Conservation (phyloP, 805 yeast species). For the Schwanniomyces polymorphus region DNA sequence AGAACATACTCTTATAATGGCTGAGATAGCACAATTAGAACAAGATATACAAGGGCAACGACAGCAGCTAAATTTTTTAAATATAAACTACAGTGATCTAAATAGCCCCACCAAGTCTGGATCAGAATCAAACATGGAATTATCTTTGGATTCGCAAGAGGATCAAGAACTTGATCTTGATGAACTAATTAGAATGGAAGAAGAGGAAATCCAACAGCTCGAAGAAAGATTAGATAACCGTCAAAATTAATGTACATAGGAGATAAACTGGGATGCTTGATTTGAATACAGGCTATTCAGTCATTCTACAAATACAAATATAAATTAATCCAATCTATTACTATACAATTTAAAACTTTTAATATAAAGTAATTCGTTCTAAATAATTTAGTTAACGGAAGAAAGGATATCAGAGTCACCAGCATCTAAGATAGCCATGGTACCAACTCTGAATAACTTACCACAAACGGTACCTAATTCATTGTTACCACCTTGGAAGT, state of each 20-base stretch:
- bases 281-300: neutral
- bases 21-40: constrained; percentile 44
- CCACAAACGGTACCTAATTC: constrained; percentile 99
- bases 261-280: neutral
- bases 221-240: constrained; percentile 34
- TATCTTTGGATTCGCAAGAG: constrained; percentile 3
- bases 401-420: constrained; percentile 99
- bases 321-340: constrained; percentile 9
- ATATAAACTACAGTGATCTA: constrained; percentile 19
- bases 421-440: constrained; percentile 91
- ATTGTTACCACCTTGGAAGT: constrained; percentile 99
- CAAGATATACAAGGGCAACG: constrained; percentile 44
- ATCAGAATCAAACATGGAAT: constrained; percentile 3
- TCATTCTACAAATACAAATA: neutral
- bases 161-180: constrained; percentile 26
- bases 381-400: constrained; percentile 36
- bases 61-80: constrained; percentile 30
- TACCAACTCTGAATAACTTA: constrained; percentile 99
- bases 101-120: constrained; percentile 13
- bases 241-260: constrained; percentile 3
- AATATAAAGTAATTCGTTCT: neutral
- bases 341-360: constrained; percentile 6
- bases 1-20: constrained; percentile 32
- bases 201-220: constrained; percentile 43
- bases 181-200: constrained; percentile 45